phyloP scores from a whole-genome alignment of 106 monocot species.

The Phalaenopsis aphrodite region DNA sequence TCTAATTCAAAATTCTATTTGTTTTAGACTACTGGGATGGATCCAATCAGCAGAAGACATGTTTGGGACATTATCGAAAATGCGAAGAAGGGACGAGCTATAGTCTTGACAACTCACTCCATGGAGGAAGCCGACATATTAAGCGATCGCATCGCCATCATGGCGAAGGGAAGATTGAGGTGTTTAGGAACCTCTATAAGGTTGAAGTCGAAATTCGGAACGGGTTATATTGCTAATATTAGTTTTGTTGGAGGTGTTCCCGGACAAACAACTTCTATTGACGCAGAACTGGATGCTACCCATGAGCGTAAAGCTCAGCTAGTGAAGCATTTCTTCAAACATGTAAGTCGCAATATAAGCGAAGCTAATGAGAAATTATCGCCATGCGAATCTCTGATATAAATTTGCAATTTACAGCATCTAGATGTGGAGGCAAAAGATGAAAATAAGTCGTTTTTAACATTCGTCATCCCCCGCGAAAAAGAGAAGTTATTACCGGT shows the following conservation, averaged over 20 bases:
- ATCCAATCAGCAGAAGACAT: slow-evolving; percentile 86
- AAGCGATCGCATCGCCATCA: slow-evolving; percentile 84
- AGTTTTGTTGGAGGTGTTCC: slow-evolving; percentile 40
- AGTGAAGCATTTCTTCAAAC: slow-evolving; percentile 74
- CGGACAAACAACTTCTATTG: slow-evolving; percentile 20
- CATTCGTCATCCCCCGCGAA: slow-evolving; percentile 80
- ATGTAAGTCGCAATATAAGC: slow-evolving; percentile 27
- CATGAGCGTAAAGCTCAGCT: slow-evolving; percentile 21
- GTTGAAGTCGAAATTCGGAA: slow-evolving; percentile 75
- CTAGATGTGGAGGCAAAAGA: slow-evolving; percentile 66
- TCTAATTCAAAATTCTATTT: not conserved
- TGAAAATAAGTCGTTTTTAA: slow-evolving; percentile 64
- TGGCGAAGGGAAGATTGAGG: slow-evolving; percentile 90
- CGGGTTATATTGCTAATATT: slow-evolving; percentile 74
- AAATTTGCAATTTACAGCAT: slow-evolving; percentile 33
- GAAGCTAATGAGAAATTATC: not conserved
- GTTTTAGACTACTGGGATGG: slow-evolving; percentile 87
- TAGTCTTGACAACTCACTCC: slow-evolving; percentile 91
- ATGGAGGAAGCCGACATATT: slow-evolving; percentile 97
- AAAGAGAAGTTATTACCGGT: slow-evolving; percentile 79
- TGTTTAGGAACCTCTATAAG: slow-evolving; percentile 85
- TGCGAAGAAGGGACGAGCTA: slow-evolving; percentile 84
- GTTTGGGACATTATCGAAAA: slow-evolving; percentile 97
- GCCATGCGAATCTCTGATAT: not conserved
- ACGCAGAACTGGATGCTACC: not conserved